Evolutionary conservation across 2,329 filamentous ascomycete species (phyloP), one percentile per base, ranked within the genome.

Genomic region (Gaeumannomyces sp.): DNA sequence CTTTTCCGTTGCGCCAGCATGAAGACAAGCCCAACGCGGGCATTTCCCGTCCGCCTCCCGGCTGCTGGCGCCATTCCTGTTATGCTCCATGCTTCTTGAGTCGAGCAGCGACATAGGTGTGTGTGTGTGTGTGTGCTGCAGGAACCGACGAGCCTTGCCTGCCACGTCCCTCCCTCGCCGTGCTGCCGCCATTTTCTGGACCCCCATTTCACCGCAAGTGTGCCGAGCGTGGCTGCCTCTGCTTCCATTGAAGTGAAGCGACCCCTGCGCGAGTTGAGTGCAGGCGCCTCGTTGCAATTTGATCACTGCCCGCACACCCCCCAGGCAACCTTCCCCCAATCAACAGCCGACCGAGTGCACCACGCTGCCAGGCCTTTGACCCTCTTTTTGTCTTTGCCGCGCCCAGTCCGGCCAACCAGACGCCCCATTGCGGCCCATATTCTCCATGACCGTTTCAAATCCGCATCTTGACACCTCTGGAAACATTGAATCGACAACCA

Each of bases 371-470:
- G 45, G 22, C 45, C 45, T 53, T 53, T 53, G 45, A 53, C 45
- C 45, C 45, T 53, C 45, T 62, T 62, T 62, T 53, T 53, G 50
- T 50, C 62, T 60, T 60, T 59, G 22, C 62, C 62, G 56, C 62
- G 45, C 62, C 62, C 62, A 16, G 33, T 50, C 56, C 57, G 59
- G 35, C 62, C 62, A 64, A 64, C 62, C 62, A 64, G 57, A 29
- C 29, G 28, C 38, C 56, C 29, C 28, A 25, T 33, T 38, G 35
- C 53, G 62, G 33, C 57, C 62, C 62, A 45, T 64, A 57, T 60
- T 45, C 62, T 59, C 53, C 62, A 64, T 50, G 29, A 25, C 62
- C 62, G 62, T 64, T 64, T 64, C 62, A 64, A 64, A 64, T 64
- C 45, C 56, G 62, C 56, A 63, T 59, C 62, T 64, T 64, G 62